Conservation (phyloP, 768 basidiomycete species). For the Suillus subluteus region DNA sequence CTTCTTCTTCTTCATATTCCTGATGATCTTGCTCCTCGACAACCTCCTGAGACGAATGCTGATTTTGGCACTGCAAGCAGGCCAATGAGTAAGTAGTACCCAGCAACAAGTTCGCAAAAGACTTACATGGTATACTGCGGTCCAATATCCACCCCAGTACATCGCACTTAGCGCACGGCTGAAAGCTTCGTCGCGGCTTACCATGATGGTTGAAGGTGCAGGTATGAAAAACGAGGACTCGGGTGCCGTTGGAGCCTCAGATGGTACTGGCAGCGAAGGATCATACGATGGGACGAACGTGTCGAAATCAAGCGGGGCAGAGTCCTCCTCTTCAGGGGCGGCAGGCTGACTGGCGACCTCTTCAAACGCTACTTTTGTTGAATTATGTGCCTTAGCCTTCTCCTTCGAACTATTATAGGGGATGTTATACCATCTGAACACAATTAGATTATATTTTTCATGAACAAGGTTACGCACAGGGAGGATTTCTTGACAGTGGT, state of each 20-base stretch:
- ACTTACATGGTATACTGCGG: slow-evolving; percentile 79
- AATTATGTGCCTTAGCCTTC: slow-evolving; percentile 20
- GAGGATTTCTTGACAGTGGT: slow-evolving; percentile 67
- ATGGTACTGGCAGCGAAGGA: slow-evolving; percentile 52
- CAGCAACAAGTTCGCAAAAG: neutral
- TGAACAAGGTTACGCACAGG: slow-evolving; percentile 50
- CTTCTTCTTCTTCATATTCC: slow-evolving; percentile 31
- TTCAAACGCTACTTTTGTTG: slow-evolving; percentile 16
- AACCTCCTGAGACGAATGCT: slow-evolving; percentile 14
- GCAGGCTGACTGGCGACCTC: slow-evolving; percentile 7
- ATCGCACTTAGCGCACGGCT: slow-evolving; percentile 73
- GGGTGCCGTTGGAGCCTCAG: slow-evolving; percentile 23
- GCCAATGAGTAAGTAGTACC: slow-evolving; percentile 8
- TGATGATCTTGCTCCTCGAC: slow-evolving; percentile 32
- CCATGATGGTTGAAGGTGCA: slow-evolving; percentile 39
- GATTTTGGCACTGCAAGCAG: slow-evolving; percentile 37
- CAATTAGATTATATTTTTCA: slow-evolving; percentile 10
- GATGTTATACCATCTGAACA: slow-evolving; percentile 76
- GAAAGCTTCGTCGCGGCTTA: slow-evolving; percentile 77
- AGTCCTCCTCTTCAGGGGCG: slow-evolving; percentile 46
- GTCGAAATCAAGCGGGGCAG: slow-evolving; percentile 67
- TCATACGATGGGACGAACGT: slow-evolving; percentile 75
- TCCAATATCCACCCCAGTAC: slow-evolving; percentile 92
- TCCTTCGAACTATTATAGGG: slow-evolving; percentile 38
- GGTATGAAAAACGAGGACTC: slow-evolving; percentile 32